phyloP scores from a whole-genome alignment of 495 filamentous ascomycete genomes.

The Beverwykella pulmonaria region DNA sequence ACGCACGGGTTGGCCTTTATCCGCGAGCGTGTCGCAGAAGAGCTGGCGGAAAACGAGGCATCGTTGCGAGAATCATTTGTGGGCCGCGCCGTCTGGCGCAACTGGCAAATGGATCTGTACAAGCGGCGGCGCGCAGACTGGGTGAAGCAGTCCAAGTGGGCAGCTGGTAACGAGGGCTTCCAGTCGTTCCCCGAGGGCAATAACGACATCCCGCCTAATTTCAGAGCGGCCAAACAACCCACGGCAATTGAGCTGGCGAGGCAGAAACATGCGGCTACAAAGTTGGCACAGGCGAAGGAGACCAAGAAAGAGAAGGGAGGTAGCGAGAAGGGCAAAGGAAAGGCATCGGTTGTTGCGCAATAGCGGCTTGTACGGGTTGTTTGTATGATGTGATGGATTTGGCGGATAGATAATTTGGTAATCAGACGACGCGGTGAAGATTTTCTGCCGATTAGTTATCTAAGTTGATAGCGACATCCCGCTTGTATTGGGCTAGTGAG shows the following conservation, averaged over 20 bases:
- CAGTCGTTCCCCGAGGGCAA: slow-evolving; percentile 43
- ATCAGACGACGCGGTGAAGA: slow-evolving; percentile 20
- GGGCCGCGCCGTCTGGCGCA: slow-evolving; percentile 83
- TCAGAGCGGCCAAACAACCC: slow-evolving; percentile 30
- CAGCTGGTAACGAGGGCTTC: slow-evolving; percentile 48
- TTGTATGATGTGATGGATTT: slow-evolving; percentile 25
- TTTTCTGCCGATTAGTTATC: slow-evolving; percentile 16
- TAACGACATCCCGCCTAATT: slow-evolving; percentile 8
- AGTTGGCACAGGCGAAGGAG: slow-evolving; percentile 42
- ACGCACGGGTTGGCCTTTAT: slow-evolving; percentile 67
- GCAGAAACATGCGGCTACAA: slow-evolving; percentile 43
- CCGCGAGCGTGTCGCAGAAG: slow-evolving; percentile 67
- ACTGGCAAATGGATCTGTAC: slow-evolving; percentile 91
- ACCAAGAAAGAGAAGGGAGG: slow-evolving; percentile 12
- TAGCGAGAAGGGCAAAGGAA: slow-evolving; percentile 11
- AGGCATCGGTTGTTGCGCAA: not conserved
- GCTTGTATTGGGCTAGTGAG: slow-evolving; percentile 2
- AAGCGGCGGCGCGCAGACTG: slow-evolving; percentile 69
- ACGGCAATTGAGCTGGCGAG: slow-evolving; percentile 46
- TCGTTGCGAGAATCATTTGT: slow-evolving; percentile 70
- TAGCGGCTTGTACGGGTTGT: not conserved
- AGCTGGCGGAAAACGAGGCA: slow-evolving; percentile 63
- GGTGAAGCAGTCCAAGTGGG: slow-evolving; percentile 66
- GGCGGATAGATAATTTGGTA: no score
- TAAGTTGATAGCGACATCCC: slow-evolving; percentile 44